Base-by-base conservation (phyloP, 495 filamentous ascomycete species). In the Letharia columbiana region DNA sequence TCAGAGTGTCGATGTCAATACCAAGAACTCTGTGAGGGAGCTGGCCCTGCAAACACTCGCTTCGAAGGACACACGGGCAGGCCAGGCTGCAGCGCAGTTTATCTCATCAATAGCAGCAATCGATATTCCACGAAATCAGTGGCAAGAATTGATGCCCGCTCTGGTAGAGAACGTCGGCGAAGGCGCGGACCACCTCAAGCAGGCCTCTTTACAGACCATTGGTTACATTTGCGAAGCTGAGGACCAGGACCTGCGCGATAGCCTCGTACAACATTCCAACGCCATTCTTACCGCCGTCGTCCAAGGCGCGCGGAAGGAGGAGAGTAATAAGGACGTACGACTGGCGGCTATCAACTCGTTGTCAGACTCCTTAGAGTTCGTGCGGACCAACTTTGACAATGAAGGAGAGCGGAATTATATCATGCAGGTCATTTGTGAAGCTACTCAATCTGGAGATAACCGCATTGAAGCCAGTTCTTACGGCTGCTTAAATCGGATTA, bases 341-440 rank as follows among this genome's bases (percentile, higher is more conserved):
- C 83, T 89, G 68, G 90, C 94, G 45, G 94, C 94, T 71, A 92
- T 98, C 74, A 88, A 88, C 63, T 95, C 94, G 28, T 87, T 98
- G 20, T 90, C 91, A 71, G 95, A 98, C 74, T 96, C 91, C n/a
- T 86, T 98, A 35, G 94, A 98, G 76, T 98, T 98, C 75, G 93
- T 98, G 44, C 85, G 91, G 18, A 91, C 90, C 75, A 98, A 98
- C 78, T 98, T 98, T 76, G 94, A 97, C 74, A 96, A 98, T 72
- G 94, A 98, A 76, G 94, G 93, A 69, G 94, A 98, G 80, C 86
- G 94, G 47, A 98, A 98, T 79, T 98, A 98, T 80, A 98, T 98
- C 73, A 98, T 98, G 94, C 94, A 98, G 79, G 94, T 98, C 69
- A 89, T 98, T 71, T 98, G 94, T 78, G 94, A 98, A 80, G 95